Evolutionary conservation across 305 asterid genomes (phyloP).

Genomic region (Plantago lanceolata): DNA sequence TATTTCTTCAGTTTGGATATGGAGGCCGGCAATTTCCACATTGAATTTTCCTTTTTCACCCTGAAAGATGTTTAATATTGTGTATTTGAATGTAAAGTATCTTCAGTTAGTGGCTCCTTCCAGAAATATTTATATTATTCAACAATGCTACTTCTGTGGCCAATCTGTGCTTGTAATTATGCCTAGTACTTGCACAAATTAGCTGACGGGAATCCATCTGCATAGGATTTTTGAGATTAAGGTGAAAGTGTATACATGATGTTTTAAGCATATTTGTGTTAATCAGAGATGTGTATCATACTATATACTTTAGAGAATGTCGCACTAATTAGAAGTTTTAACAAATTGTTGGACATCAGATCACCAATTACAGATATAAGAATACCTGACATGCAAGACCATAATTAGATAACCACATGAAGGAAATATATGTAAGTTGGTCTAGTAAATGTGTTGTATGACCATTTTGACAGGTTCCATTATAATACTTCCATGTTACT

Average conservation of each 20-base stretch:
- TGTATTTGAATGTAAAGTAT: too few relatives aligned
- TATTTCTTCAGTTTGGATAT: too few relatives aligned
- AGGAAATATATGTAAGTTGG: background rate
- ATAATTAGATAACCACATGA: background rate
- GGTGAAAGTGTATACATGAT: background rate
- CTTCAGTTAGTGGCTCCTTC: too few relatives aligned
- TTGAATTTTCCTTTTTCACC: too few relatives aligned
- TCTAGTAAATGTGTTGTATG: background rate
- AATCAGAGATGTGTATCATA: background rate
- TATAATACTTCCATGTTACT: slow-evolving; percentile 9
- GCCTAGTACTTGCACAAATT: background rate
- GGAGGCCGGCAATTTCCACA: too few relatives aligned
- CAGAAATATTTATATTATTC: too few relatives aligned
- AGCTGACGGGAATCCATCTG: background rate
- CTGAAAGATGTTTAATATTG: too few relatives aligned
- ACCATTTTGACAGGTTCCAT: background rate
- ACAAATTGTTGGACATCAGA: background rate
- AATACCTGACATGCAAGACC: background rate
- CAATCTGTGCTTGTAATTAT: too few relatives aligned
- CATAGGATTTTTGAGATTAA: background rate
- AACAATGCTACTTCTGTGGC: too few relatives aligned
- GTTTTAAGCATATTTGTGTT: background rate
- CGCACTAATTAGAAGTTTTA: background rate
- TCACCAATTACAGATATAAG: background rate
- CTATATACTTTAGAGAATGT: background rate